phyloP scores from a whole-genome alignment of 2,329 filamentous ascomycete genomes.

The Verticillium albo-atrum region DNA sequence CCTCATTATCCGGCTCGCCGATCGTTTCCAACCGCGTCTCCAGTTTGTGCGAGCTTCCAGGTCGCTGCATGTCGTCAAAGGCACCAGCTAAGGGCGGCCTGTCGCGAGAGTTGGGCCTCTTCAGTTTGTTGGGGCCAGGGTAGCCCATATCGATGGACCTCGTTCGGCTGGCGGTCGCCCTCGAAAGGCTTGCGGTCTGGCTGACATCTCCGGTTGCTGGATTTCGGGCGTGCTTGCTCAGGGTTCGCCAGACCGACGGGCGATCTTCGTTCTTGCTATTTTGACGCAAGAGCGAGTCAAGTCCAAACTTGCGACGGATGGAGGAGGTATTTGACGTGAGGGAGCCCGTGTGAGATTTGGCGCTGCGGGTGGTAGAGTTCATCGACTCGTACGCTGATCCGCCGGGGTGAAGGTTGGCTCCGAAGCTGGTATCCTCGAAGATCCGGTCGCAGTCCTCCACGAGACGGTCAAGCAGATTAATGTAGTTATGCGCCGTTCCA shows the following conservation, averaged over 20 bases:
- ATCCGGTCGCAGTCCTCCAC: constrained; percentile 86
- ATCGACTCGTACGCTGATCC: constrained; percentile 50
- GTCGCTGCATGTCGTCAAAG: constrained; percentile 55
- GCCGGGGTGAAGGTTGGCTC: constrained; percentile 34
- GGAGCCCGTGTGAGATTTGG: constrained; percentile 66
- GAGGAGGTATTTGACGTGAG: constrained; percentile 84
- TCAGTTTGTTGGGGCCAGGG: constrained; percentile 39
- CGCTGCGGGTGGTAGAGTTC: constrained; percentile 50
- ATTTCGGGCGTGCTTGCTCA: constrained; percentile 74
- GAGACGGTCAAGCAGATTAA: constrained; percentile 81
- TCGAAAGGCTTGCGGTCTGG: constrained; percentile 58
- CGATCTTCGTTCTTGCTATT: constrained; percentile 74
- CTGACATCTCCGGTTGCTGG: constrained; percentile 54
- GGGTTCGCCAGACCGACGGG: constrained; percentile 76
- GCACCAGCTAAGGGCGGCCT: constrained; percentile 57
- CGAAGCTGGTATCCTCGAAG: constrained; percentile 60
- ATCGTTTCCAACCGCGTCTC: constrained; percentile 56
- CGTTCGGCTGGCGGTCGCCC: constrained; percentile 58
- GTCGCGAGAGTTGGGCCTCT: constrained; percentile 54
- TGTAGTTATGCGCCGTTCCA: constrained; percentile 74
- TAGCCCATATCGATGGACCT: constrained; percentile 67
- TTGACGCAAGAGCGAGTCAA: constrained; percentile 70
- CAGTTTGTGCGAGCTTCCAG: constrained; percentile 52
- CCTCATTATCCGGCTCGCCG: constrained; percentile 49
- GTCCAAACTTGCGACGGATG: constrained; percentile 76